Base-by-base conservation (phyloP, 768 basidiomycete genomes). In the Tricholomella constricta region DNA sequence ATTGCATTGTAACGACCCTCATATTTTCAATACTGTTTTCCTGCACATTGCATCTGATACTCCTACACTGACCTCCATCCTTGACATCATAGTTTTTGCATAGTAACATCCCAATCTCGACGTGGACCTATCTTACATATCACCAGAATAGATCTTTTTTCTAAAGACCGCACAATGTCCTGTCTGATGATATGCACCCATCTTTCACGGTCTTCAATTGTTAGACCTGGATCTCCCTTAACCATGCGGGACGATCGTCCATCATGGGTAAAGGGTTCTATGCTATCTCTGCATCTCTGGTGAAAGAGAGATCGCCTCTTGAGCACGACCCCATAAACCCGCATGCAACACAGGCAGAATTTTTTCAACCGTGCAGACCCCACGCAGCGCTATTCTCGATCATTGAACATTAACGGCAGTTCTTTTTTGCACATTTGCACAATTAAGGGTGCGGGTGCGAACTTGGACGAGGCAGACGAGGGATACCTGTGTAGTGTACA, bases 11-110 rank as follows among this genome's bases (percentile, higher is more conserved):
- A 55, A 55, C 51, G 32, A 52, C 34, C 48, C 41, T 25, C 49
- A 20, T 38, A 6, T 19, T 50, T 37, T 29, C 42, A 51, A 34
- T 47, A 48, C 45, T 43, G 37, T 38, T 59, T 45, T 54, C 53
- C 36, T 56, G 60, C 50, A 46, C 56, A 55, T 38, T 51, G 56
- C 56, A 62, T 59, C 48, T 59, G 53, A 37, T 53, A 56, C 38
- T 54, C 50, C 46, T 38, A 52, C 53, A 55, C 49, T 52, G 42
- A n/a, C 36, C 44, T 32, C 34, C 46, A 57, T 43, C 37, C 54
- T 51, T 56, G 55, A 48, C 50, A 58, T 48, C 49, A 52, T 56
- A 57, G 54, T 62, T 65, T 53, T 67, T 67, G 69, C 69, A 71
- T 69, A 67, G 56, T 62, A 59, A 64, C 58, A 56, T 45, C 44